Conservation (phyloP, 495 filamentous ascomycete species). For the Viridothelium virens region DNA sequence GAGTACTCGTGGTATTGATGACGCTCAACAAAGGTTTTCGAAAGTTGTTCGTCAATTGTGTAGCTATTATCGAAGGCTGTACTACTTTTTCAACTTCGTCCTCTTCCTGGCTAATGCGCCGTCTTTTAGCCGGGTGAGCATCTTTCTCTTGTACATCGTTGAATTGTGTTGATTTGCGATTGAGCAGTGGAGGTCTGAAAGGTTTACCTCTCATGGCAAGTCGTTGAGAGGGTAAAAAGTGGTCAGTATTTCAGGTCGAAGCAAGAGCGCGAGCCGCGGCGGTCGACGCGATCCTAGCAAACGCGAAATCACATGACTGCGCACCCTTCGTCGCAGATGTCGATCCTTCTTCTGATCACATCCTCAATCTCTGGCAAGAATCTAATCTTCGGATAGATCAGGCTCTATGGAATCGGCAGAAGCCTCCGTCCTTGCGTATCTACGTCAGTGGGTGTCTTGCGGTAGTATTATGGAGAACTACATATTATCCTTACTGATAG, state of each 20-base stretch:
- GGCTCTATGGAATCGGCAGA: no score
- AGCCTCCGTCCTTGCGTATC: no score
- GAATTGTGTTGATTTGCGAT: not conserved
- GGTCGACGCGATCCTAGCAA: not conserved
- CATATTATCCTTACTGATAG: no score
- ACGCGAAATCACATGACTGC: not conserved
- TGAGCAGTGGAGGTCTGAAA: slow-evolving; percentile 23
- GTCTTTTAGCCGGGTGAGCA: slow-evolving; percentile 31
- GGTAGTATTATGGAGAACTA: no score
- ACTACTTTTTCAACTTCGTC: slow-evolving; percentile 14
- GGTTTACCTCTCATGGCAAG: slow-evolving; percentile 18
- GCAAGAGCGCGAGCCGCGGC: not conserved
- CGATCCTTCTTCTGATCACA: no score
- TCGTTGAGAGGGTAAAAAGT: not conserved
- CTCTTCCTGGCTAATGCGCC: slow-evolving; percentile 26
- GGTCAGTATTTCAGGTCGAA: not conserved
- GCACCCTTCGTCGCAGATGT: no score
- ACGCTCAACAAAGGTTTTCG: not conserved
- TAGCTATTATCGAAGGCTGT: not conserved
- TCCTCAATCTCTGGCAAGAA: no score
- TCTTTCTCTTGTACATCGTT: not conserved
- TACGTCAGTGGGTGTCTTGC: no score
- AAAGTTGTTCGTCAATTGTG: not conserved
- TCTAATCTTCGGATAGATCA: no score
- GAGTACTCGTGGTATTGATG: not conserved